Conservation (phyloP, 2,329 filamentous ascomycete genomes). For the Leptographium wingfieldii region DNA sequence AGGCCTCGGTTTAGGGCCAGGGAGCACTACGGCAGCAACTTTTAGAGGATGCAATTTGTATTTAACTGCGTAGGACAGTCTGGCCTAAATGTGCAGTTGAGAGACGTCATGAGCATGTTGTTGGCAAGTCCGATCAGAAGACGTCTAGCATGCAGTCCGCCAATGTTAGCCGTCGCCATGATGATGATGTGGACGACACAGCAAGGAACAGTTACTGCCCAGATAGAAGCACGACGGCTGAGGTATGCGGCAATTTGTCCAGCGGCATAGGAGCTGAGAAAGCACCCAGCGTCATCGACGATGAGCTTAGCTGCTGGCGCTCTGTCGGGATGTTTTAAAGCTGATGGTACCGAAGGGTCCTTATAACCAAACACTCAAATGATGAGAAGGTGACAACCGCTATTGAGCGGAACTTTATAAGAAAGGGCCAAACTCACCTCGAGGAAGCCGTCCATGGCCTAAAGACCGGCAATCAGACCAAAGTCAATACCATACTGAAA, state of each 20-base stretch:
- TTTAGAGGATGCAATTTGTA: neutral
- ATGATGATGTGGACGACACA: constrained; percentile 41
- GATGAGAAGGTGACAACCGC: neutral
- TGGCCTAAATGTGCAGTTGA: constrained; percentile 23
- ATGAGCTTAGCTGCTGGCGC: constrained; percentile 34
- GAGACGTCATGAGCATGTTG: constrained; percentile 41
- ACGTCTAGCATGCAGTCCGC: constrained; percentile 40
- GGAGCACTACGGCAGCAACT: constrained; percentile 23
- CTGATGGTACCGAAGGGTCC: constrained; percentile 16
- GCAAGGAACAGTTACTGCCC: constrained; percentile 35
- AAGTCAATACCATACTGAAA: constrained; percentile 41
- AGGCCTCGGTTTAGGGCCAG: constrained; percentile 17
- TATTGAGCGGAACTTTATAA: neutral
- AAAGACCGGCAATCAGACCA: constrained; percentile 35
- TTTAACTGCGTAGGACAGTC: neutral
- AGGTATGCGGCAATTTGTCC: constrained; percentile 24
- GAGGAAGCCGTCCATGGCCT: constrained; percentile 38
- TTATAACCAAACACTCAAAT: constrained; percentile 24
- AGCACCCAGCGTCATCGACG: constrained; percentile 33
- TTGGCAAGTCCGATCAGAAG: constrained; percentile 43
- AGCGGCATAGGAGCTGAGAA: constrained; percentile 28
- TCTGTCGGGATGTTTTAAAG: constrained; percentile 31
- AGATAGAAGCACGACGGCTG: constrained; percentile 25
- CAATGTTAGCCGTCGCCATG: constrained; percentile 42
- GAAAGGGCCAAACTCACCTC: constrained; percentile 17